Evolutionary conservation across 345 rosid species (phyloP), one percentile per base, ranked within the genome.

Genomic region (Turnera subulata): DNA sequence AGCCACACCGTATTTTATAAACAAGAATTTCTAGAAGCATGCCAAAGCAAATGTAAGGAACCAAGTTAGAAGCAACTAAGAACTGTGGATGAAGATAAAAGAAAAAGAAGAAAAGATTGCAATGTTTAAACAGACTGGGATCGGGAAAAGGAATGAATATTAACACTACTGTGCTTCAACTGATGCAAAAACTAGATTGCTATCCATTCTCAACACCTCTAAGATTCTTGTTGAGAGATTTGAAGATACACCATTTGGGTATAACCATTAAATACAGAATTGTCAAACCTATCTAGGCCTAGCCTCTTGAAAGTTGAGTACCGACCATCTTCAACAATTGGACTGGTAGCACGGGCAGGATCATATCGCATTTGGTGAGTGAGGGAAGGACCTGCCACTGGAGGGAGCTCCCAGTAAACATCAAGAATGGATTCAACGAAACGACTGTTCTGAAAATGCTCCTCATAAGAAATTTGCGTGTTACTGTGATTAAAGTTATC

Each of bases 171-270:
- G 38, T 26, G 59, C 46, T 66, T 56, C 48, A n/a, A 22, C 55
- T 60, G 20, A 13, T 54, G 19, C 26, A 45, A 69, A 68, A 56
- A 24, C 72, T 56, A 50, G 50, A 62, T 48, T 57, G 50, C 29
- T 23, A 65, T 53, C 60, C 61, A 55, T 69, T 62, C 63, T 40
- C 56, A 48, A 6, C 2, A 60, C 22, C 65, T 69, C 67, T 67
- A 78, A 16, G 82, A 80, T 54, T 82, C 69, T 43, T 78, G 79
- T 64, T 82, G 57, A 4, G 97, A 89, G 71, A 87, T 76, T 76
- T 89, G 71, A 70, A 89, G 58, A 72, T 93, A 89, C 20, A 85
- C 97, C 99, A 93, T 93, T 78, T 93, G 99, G 22, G 99, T 93
- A 57, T 93, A 93, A 17, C 97, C 99, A 66, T 87, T 93, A 73